Evolutionary conservation across 1,284 basidiomycete species (phyloP).

Genomic region (Dichomitus squalens): DNA sequence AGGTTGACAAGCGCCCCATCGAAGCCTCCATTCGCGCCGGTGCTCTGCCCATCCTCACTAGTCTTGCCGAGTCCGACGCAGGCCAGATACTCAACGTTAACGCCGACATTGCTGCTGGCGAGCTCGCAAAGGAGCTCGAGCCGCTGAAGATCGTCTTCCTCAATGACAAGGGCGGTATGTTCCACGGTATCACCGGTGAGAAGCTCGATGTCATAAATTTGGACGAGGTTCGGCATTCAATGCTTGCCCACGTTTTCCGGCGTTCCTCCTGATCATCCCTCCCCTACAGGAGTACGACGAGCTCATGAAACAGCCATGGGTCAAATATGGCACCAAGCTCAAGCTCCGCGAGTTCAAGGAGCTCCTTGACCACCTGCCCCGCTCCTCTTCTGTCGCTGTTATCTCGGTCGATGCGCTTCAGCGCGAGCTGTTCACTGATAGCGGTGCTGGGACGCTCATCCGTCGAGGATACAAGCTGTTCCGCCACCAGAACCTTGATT

Average conservation of each 20-base stretch:
- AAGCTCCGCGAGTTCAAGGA: constrained; percentile 99
- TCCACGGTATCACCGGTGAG: constrained; percentile 95
- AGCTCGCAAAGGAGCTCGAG: constrained; percentile 94
- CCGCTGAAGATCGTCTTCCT: constrained; percentile 99
- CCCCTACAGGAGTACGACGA: constrained; percentile 84
- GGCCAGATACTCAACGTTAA: constrained; percentile 98
- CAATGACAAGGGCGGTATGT: constrained; percentile 98
- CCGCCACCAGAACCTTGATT: constrained; percentile 83
- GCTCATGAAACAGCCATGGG: constrained; percentile 99
- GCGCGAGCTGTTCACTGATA: constrained; percentile 99
- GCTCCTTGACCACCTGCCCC: constrained; percentile 96
- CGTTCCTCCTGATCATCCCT: neutral
- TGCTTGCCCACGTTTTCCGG: neutral
- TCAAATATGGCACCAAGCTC: constrained; percentile 99
- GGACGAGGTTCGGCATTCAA: constrained; percentile 70
- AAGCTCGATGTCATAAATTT: constrained; percentile 96
- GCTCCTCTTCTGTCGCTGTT: constrained; percentile 97
- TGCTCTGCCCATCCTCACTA: constrained; percentile 91
- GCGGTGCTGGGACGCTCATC: constrained; percentile 96
- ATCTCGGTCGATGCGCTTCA: constrained; percentile 94
- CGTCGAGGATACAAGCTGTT: constrained; percentile 98
- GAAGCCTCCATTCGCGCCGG: constrained; percentile 95
- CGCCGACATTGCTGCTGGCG: constrained; percentile 94
- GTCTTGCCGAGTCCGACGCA: constrained; percentile 87
- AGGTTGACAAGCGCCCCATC: constrained; percentile 91